phyloP scores from a whole-genome alignment of 305 asterid species.

The Euphrasia arctica region DNA sequence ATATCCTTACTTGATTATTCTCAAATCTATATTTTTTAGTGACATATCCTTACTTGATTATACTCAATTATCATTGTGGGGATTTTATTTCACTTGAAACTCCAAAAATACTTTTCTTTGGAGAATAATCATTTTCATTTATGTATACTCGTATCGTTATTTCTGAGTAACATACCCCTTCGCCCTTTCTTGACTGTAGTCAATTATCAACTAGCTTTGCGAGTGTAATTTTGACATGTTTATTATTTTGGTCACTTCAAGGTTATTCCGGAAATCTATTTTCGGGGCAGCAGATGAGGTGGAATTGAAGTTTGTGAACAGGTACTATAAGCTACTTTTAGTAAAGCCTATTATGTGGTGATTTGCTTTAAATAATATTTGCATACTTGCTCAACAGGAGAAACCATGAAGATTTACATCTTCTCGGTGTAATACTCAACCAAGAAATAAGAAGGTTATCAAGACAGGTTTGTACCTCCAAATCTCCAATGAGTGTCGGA shows the following conservation, averaged over 20 bases:
- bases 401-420: conserved; percentile 78
- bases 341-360: conserved; percentile 16
- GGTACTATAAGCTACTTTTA: conserved; percentile 43
- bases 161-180: too few relatives aligned
- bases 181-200: too few relatives aligned
- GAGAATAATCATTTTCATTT: too few relatives aligned
- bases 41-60: too few relatives aligned
- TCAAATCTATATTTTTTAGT: too few relatives aligned
- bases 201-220: too few relatives aligned
- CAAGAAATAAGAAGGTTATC: conserved; percentile 91
- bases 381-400: conserved; percentile 48
- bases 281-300: conserved; percentile 99
- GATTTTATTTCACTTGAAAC: too few relatives aligned
- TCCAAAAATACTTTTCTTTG: too few relatives aligned
- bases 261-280: conserved; percentile 87
- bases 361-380: conserved; percentile 32
- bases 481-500: conserved; percentile 10
- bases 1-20: too few relatives aligned
- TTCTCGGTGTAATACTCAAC: conserved; percentile 74
- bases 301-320: conserved; percentile 86
- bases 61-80: too few relatives aligned
- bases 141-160: too few relatives aligned
- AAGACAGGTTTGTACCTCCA: conserved; percentile 57
- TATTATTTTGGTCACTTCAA: conserved; percentile 26
- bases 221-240: too few relatives aligned